phyloP scores from a whole-genome alignment of 176 grass and related monocot species.

The Urochloa ruziziensis region DNA sequence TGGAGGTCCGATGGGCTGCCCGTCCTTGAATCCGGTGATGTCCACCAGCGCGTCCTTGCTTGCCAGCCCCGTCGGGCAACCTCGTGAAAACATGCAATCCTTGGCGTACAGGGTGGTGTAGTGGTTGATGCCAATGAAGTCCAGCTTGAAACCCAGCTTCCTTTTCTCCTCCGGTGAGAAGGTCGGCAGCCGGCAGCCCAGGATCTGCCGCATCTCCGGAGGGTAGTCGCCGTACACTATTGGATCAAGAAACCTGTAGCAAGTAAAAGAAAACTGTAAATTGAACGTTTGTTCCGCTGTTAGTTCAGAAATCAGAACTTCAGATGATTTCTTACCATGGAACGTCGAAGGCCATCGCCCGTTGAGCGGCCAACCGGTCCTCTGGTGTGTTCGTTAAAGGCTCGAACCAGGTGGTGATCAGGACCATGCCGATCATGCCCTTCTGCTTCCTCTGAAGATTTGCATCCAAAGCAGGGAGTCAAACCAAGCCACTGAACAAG shows the following conservation, averaged over 20 bases:
- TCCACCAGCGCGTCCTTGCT: slow-evolving; percentile 23
- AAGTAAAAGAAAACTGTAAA: background rate
- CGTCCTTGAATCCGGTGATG: slow-evolving; percentile 37
- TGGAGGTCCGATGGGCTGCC: slow-evolving; percentile 52
- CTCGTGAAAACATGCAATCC: slow-evolving; percentile 57
- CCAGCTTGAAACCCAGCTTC: slow-evolving; percentile 52
- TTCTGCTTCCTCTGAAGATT: slow-evolving; percentile 51
- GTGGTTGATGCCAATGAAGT: slow-evolving; percentile 78
- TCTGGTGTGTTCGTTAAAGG: slow-evolving; percentile 36
- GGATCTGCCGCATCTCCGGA: slow-evolving; percentile 59
- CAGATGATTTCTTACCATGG: slow-evolving; percentile 45
- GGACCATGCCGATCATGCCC: slow-evolving; percentile 64
- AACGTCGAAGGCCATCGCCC: slow-evolving; percentile 46
- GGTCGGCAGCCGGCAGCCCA: slow-evolving; percentile 49
- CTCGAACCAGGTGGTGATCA: slow-evolving; percentile 51
- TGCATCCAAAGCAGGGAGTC: too few relatives aligned
- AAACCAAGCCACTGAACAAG: too few relatives aligned
- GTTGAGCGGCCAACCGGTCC: slow-evolving; percentile 49
- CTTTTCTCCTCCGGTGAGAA: slow-evolving; percentile 61
- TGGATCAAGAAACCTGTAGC: slow-evolving; percentile 71
- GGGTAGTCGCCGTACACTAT: slow-evolving; percentile 67
- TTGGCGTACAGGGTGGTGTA: slow-evolving; percentile 60
- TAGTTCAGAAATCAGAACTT: background rate
- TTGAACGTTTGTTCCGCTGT: too few relatives aligned
- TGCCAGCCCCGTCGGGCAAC: slow-evolving; percentile 7